A percentile compares a stretch with the other conserved stretches of the same genome.
Conservation (phyloP, 2,329 filamentous ascomycete species). For the Pestalotiopsis fici region DNA sequence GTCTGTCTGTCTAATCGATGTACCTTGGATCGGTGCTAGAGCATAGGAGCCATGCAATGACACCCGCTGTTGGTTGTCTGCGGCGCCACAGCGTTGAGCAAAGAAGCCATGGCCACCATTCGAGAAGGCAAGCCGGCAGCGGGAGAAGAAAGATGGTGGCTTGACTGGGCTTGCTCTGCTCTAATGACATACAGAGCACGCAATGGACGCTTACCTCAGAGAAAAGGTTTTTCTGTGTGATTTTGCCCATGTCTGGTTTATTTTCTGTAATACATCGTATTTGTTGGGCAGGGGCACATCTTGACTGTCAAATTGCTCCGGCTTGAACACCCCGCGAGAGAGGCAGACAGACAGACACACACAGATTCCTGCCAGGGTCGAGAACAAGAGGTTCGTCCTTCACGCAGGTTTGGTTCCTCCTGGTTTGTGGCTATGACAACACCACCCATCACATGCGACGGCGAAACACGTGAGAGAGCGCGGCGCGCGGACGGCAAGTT, state of each 20-base stretch:
- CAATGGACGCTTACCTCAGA: background rate
- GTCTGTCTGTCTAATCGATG: background rate
- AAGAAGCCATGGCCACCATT: slow-evolving; percentile 2
- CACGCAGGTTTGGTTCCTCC: background rate
- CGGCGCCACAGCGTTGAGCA: background rate
- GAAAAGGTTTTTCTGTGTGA: background rate
- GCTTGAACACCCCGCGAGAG: background rate
- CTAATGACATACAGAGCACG: background rate
- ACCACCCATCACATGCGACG: background rate
- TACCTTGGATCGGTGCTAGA: background rate
- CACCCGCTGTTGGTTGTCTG: slow-evolving; percentile 6
- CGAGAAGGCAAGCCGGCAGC: slow-evolving; percentile 2
- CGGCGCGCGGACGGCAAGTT: slow-evolving; percentile 1
- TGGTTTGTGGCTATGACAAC: slow-evolving; percentile 5
- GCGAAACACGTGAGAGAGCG: slow-evolving; percentile 7
- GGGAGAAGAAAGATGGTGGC: slow-evolving; percentile 3
- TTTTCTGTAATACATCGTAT: background rate
- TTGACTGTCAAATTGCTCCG: background rate
- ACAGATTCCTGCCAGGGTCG: slow-evolving; percentile 2
- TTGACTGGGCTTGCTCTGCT: slow-evolving; percentile 2
- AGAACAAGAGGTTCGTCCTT: background rate
- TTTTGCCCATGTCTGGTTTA: background rate
- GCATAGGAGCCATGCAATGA: slow-evolving; percentile 8
- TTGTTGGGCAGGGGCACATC: background rate
- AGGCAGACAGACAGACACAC: background rate